Percentiles rank a stretch among this genome's conserved stretches.
These are phyloP conservation scores for Arbutus unedo DNA, from an alignment of 148 eudicot species.

Conservation along the genomic window DNA sequence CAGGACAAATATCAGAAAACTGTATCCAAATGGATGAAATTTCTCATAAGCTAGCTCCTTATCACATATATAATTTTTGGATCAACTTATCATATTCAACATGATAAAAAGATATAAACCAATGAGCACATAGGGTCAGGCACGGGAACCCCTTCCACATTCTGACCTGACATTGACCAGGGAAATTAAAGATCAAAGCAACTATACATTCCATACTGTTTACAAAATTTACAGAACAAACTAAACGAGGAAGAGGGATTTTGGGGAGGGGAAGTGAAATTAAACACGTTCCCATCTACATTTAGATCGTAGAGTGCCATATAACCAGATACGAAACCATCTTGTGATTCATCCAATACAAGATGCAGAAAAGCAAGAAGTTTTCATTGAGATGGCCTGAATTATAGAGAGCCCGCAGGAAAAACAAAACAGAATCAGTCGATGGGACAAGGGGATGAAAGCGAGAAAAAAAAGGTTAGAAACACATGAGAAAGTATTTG, in stretches of 20 bases:
- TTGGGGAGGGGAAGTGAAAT: background rate
- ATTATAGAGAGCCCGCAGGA: background rate
- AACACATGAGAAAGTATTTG: background rate
- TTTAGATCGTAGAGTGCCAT: background rate
- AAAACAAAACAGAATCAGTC: background rate
- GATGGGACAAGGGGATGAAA: background rate
- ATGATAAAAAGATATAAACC: background rate
- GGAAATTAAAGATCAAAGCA: background rate
- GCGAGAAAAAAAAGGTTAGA: background rate
- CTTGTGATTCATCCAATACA: background rate
- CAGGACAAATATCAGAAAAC: background rate
- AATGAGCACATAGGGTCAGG: background rate
- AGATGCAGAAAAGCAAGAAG: background rate
- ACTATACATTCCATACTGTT: background rate
- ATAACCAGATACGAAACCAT: background rate
- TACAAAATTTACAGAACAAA: background rate
- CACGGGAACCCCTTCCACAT: background rate
- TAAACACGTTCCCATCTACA: background rate
- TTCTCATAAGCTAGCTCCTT: background rate
- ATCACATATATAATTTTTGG: background rate
- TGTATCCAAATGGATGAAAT: background rate
- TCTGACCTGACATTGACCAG: background rate
- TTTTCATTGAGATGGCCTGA: background rate
- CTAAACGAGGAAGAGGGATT: background rate
- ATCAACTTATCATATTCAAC: background rate